Conservation (phyloP, 2,329 filamentous ascomycete species). For the Pestalotiopsis sp. region DNA sequence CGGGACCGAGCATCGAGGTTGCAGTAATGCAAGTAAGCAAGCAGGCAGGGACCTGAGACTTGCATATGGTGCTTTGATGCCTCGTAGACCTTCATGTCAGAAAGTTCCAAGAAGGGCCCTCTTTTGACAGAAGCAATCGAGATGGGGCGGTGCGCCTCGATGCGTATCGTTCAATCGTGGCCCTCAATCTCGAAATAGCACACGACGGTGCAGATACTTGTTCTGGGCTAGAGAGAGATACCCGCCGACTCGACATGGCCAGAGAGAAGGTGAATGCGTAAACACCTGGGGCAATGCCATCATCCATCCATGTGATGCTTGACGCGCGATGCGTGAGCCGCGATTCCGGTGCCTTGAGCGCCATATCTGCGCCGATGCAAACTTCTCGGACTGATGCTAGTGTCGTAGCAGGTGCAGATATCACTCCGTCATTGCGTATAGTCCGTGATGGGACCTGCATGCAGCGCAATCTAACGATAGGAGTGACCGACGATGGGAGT, state of each 20-base stretch:
- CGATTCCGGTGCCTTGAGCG: too few species aligned
- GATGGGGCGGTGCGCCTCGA: neutral
- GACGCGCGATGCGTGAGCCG: too few species aligned
- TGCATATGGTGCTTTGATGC: too few species aligned
- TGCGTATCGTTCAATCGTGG: neutral
- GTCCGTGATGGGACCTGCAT: neutral
- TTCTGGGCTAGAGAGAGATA: neutral
- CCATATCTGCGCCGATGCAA: neutral
- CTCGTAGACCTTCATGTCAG: too few species aligned
- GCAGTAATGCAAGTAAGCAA: too few species aligned
- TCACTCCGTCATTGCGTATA: neutral
- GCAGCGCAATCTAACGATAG: slow-evolving; percentile 7
- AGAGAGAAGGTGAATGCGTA: neutral
- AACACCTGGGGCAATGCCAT: neutral
- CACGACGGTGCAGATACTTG: neutral
- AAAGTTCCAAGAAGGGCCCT: too few species aligned
- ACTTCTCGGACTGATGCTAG: neutral
- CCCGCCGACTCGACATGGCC: neutral
- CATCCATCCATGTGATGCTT: neutral
- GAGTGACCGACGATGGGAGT: slow-evolving; percentile 17
- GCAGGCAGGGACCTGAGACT: too few species aligned
- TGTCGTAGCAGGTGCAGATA: neutral
- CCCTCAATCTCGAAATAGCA: neutral
- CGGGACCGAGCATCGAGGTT: too few species aligned
- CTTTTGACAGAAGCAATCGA: neutral